A percentile compares a stretch with the other conserved stretches of the same genome.
Conservation (phyloP, 2,329 filamentous ascomycete species). For the Diplocarpon mali region DNA sequence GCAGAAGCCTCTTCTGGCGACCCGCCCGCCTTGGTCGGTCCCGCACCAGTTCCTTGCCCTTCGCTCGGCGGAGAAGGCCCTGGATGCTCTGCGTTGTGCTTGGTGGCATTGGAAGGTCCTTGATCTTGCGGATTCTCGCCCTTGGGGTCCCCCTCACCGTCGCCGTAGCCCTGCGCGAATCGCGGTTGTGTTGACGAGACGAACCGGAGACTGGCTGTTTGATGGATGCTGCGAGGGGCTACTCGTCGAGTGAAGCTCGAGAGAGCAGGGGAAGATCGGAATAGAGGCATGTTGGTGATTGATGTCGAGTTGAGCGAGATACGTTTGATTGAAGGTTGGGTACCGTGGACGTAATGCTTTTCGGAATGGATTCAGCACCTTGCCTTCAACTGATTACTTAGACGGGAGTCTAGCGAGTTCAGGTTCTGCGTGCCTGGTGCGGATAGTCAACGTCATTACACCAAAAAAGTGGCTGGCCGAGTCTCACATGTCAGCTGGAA, state of each 20-base stretch:
- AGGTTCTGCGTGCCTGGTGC: too few relatives aligned
- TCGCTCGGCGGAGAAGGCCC: slow-evolving; percentile 32
- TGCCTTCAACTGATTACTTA: too few relatives aligned
- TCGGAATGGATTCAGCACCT: too few relatives aligned
- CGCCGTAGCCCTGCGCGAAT: slow-evolving; percentile 31
- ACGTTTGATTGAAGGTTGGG: too few relatives aligned
- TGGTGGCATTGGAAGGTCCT: slow-evolving; percentile 24
- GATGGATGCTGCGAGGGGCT: slow-evolving; percentile 6
- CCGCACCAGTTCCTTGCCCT: slow-evolving; percentile 30
- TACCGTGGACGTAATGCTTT: too few relatives aligned
- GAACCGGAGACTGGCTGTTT: slow-evolving; percentile 8
- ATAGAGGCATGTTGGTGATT: slow-evolving; percentile 14
- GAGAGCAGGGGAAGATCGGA: slow-evolving; percentile 11
- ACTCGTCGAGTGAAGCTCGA: slow-evolving; percentile 10
- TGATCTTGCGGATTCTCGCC: slow-evolving; percentile 31
- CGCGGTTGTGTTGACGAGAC: slow-evolving; percentile 12
- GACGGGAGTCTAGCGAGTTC: too few relatives aligned
- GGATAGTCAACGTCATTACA: too few relatives aligned
- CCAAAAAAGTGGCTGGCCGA: too few relatives aligned
- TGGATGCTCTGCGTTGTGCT: slow-evolving; percentile 32
- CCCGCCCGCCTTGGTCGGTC: slow-evolving; percentile 27
- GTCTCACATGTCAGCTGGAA: too few relatives aligned
- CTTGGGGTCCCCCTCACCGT: slow-evolving; percentile 30
- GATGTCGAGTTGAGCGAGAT: too few relatives aligned
- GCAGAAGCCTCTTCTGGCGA: slow-evolving; percentile 28